Percentiles rank a stretch among this genome's conserved stretches.
Conservation (phyloP, 768 basidiomycete genomes). For the Xanthoconium stramineum region DNA sequence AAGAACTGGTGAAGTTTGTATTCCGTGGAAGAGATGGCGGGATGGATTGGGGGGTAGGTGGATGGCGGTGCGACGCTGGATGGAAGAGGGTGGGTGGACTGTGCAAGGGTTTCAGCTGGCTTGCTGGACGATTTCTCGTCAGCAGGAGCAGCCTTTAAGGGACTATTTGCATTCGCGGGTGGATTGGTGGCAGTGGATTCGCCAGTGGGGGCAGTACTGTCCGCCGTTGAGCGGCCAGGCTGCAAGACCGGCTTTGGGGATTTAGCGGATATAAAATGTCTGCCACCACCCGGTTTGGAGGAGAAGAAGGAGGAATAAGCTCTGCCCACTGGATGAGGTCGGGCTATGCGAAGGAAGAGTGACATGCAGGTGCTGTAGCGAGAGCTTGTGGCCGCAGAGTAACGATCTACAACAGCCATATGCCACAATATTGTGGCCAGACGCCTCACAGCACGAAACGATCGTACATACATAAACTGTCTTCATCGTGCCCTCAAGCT, state of each 20-base stretch:
- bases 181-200: constrained; percentile 22
- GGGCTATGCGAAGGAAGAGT: constrained; percentile 48
- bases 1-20: constrained; percentile 85
- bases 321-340: constrained; percentile 48
- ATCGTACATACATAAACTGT: constrained; percentile 1
- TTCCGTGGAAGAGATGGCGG: constrained; percentile 59
- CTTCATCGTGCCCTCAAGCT: not conserved
- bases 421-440: too few relatives aligned
- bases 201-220: constrained; percentile 37
- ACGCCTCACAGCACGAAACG: not conserved
- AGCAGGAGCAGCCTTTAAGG: constrained; percentile 14
- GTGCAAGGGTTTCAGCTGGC: constrained; percentile 21
- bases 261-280: constrained; percentile 75
- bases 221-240: constrained; percentile 36
- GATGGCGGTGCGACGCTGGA: constrained; percentile 16
- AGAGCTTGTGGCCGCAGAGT: not conserved
- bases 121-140: constrained; percentile 30
- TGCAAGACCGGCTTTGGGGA: constrained; percentile 47
- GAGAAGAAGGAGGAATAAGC: constrained; percentile 79
- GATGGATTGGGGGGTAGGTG: constrained; percentile 40
- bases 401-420: too few relatives aligned
- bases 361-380: constrained; percentile 39
- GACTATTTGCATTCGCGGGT: constrained; percentile 9
- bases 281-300: constrained; percentile 69
- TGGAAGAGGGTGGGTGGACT: constrained; percentile 13